phyloP scores from a whole-genome alignment of 2,329 filamentous ascomycete genomes.

The Cytospora chrysosperma region DNA sequence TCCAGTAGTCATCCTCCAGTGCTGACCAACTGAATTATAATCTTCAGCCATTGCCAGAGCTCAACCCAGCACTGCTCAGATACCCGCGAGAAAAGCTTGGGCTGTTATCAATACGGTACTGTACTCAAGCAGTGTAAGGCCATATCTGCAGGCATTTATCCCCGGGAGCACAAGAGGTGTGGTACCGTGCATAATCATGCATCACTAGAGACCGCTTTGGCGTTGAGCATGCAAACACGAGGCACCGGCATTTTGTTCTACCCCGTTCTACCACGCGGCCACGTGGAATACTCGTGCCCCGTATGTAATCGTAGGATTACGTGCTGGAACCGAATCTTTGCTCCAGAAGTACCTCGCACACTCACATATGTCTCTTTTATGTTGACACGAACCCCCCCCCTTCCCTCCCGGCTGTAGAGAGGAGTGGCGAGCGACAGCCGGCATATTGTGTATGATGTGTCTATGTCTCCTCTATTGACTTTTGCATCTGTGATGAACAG shows the following conservation, averaged over 20 bases:
- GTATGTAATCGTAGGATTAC: not conserved
- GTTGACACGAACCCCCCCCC: no score
- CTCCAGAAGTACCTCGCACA: not conserved
- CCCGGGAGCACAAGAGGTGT: not conserved
- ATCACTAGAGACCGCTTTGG: not conserved
- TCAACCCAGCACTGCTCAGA: not conserved
- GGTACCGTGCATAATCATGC: not conserved
- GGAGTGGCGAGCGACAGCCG: no score
- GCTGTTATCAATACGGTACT: no score
- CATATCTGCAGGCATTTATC: not conserved
- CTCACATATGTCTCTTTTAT: not conserved
- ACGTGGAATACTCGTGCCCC: conserved; percentile 21
- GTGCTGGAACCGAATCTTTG: not conserved
- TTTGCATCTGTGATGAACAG: not conserved
- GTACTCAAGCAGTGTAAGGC: no score
- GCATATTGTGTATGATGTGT: no score
- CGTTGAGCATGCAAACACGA: not conserved
- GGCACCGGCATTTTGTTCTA: not conserved
- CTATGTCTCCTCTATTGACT: not conserved
- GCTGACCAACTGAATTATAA: not conserved
- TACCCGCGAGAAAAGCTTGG: not conserved
- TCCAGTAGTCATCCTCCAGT: not conserved
- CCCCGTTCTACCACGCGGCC: conserved; percentile 9
- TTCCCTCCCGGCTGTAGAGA: no score
- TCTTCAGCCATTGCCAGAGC: no score